Evolutionary conservation across 495 filamentous ascomycete genomes (phyloP).

Genomic region (Podospora appendiculata): DNA sequence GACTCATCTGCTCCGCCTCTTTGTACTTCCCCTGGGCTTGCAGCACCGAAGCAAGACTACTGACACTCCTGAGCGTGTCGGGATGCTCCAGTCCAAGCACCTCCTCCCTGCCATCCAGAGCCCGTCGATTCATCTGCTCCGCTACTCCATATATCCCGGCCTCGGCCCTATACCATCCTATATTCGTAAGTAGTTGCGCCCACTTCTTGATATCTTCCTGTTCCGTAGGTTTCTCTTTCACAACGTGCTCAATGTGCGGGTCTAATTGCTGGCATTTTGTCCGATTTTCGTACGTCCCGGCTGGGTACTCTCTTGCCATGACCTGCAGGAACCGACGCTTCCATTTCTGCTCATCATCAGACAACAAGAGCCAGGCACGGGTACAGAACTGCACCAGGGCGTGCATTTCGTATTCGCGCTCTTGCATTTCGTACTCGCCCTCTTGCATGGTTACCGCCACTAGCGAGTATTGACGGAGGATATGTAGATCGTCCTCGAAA

Average conservation of each 20-base stretch:
- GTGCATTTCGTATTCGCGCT: slow-evolving; percentile 19
- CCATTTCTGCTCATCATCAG: slow-evolving; percentile 8
- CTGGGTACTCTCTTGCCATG: not conserved
- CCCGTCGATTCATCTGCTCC: slow-evolving; percentile 4
- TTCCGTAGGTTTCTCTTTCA: slow-evolving; percentile 1
- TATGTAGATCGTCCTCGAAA: slow-evolving; percentile 36
- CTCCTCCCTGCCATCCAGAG: slow-evolving; percentile 7
- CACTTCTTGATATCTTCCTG: not conserved
- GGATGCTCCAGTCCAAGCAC: slow-evolving; percentile 26
- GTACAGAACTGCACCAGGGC: slow-evolving; percentile 7
- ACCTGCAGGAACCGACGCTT: slow-evolving; percentile 28
- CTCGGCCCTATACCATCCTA: slow-evolving; percentile 13
- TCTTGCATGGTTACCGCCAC: slow-evolving; percentile 15
- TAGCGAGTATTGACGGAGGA: slow-evolving; percentile 33
- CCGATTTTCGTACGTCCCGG: slow-evolving; percentile 2
- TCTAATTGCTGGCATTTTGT: not conserved
- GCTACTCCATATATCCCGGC: slow-evolving; percentile 2
- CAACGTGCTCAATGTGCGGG: slow-evolving; percentile 5
- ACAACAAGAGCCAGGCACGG: too few relatives aligned
- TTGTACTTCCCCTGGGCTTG: not conserved
- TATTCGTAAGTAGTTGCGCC: slow-evolving; percentile 9
- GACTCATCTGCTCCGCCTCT: not conserved
- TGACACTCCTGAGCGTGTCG: slow-evolving; percentile 13
- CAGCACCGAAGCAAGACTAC: slow-evolving; percentile 15
- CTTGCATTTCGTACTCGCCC: too few relatives aligned